Evolutionary conservation across 371 early-diverging fungal species (phyloP), one percentile per base, ranked within the genome.

Genomic region (Actinomortierella ambigua): DNA sequence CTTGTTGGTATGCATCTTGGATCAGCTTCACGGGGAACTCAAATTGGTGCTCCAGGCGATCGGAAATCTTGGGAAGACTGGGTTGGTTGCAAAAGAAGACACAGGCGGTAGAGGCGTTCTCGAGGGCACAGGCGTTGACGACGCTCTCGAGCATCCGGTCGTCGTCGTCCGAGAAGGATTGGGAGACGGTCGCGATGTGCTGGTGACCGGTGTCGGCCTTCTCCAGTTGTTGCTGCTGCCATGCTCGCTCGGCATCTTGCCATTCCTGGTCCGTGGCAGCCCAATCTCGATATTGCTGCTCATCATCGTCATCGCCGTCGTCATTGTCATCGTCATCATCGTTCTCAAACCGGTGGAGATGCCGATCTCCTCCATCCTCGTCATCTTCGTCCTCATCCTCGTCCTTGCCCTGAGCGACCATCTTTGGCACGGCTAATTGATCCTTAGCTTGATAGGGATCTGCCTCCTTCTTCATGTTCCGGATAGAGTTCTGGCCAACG

Each of bases 111-210:
- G 69, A 47, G 4, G 87, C 84, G 1, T 66, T 41, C 47, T 89
- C 88, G 1, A 81, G 29, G 20, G 79, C 77, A 24, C 80, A 79
- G 5, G 87, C 67, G 3, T 66, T 77, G 9, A 83, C 84, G 1
- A 92, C 65, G 43, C 82, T 79, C 47, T 85, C 87, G n/a, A 92
- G 49, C 77, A 92, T 78, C 18, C 75, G 67, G 49, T 89, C 88
- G 49, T 90, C 85, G n/a, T 78, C 69, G 50, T 87, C 87, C 17
- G 68, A 77, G 55, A 88, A 84, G 48, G 17, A 52, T 48, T 57
- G 58, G 26, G 61, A 53, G 14, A 50, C 47, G 14, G 27, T 14
- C 11, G 57, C 53, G 0, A 18, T 27, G 20, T 59, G 56, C 13
- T 26, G 15, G 18, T 55, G 44, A 7, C 46, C 28, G 1, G 34